A percentile compares a stretch with the other conserved stretches of the same genome.
Conservation (phyloP, 106 monocot species). For the Ottelia alismoides region DNA sequence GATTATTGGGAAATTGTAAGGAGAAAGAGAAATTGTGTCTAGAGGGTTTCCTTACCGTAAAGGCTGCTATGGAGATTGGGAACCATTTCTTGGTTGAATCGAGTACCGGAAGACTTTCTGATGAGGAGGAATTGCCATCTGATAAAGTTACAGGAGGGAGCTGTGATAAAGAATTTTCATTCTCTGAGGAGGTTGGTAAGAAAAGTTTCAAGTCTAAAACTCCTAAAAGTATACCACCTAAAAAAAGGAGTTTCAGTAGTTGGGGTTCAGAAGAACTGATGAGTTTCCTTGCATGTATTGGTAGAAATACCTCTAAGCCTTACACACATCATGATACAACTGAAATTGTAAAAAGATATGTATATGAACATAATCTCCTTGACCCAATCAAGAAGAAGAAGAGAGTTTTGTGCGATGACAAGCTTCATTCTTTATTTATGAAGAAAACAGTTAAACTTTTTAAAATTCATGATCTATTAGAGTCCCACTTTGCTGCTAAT, state of each 20-base stretch:
- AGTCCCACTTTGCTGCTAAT: slow-evolving; percentile 48
- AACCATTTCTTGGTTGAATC: slow-evolving; percentile 11
- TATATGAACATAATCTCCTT: slow-evolving; percentile 47
- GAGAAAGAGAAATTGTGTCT: slow-evolving; percentile 42
- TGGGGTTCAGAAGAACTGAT: slow-evolving; percentile 71
- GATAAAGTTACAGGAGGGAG: too few relatives aligned
- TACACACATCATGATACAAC: slow-evolving; percentile 34
- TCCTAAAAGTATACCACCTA: too few relatives aligned
- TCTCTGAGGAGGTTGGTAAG: slow-evolving; percentile 16
- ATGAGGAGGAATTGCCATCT: slow-evolving; percentile 7
- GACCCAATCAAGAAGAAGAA: slow-evolving; percentile 42
- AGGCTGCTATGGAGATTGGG: slow-evolving; percentile 11
- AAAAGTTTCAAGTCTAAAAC: neutral
- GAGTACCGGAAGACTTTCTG: slow-evolving; percentile 17
- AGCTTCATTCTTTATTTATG: slow-evolving; percentile 40
- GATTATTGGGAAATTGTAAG: slow-evolving; percentile 84
- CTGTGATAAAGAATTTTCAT: neutral
- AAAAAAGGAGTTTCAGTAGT: slow-evolving; percentile 26
- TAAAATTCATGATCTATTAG: slow-evolving; percentile 39
- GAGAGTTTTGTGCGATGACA: slow-evolving; percentile 54
- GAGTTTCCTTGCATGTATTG: slow-evolving; percentile 46
- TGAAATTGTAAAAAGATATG: slow-evolving; percentile 56
- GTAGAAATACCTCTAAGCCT: slow-evolving; percentile 32
- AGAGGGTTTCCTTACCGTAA: neutral
- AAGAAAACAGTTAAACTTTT: slow-evolving; percentile 44